Base-by-base conservation (phyloP, 2,329 filamentous ascomycete species). In the Paraphaeosphaeria minitans region DNA sequence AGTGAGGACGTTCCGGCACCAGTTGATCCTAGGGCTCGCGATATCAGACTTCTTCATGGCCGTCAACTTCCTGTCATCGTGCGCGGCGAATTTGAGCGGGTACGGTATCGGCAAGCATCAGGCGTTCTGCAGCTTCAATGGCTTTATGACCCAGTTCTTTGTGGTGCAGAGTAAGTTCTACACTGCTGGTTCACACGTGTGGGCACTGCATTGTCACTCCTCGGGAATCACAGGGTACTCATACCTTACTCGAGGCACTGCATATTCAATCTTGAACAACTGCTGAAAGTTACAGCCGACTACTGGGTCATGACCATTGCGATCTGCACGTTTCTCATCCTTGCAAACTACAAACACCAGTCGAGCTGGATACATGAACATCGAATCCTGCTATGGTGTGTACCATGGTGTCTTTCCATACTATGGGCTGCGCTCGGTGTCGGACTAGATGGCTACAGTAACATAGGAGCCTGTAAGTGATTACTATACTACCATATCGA, bases 291-390 rank as follows among this genome's bases (percentile, higher is more conserved):
- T 33, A 29, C 31, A 77, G 75, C 78, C 12, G 78, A 80, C 62
- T 80, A 80, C 55, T 81, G 79, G 78, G 75, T 81, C 8, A 57
- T 81, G 2, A 58, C 67, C n/a, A 79, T 81, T 45, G 78, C 78
- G 1, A 52, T 78, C 7, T 79, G 72, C 63, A 80, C 78, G 0
- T 81, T 74, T 54, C 68, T 80, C 1, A 76, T 80, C 35, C 68
- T 81, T 19, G 73, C 75, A 13, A 77, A 77, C 53, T 69, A 76
- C 55, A 79, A 75, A 53, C 59, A 65, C 16, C 64, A 66, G 24
- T 73, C 76, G 5, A 62, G 62, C 13, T 80, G 77, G 77, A 70
- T 80, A 2, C 76, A 80, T 57, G 62, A 70, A 12, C 71, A 79
- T 56, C 64, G 66, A 16, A 33, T 68, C 21, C 24, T 78, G 1